These are phyloP conservation scores for Arxiozyma slooffiae DNA, from an alignment of 1,139 yeast species.

Conservation along the genomic window DNA sequence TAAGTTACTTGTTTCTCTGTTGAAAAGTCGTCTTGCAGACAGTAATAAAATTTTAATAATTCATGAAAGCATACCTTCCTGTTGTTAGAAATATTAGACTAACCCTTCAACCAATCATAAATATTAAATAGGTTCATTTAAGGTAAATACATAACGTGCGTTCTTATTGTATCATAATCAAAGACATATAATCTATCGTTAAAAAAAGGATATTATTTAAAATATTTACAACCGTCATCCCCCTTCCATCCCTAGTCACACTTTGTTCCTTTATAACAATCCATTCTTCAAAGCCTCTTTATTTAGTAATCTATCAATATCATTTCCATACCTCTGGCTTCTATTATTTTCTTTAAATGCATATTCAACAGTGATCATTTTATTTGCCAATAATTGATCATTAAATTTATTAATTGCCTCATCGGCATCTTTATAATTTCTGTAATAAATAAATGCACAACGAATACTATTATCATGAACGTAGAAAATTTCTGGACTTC, in stretches of 20 bases:
- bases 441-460: slow-evolving; percentile 54
- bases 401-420: slow-evolving; percentile 61
- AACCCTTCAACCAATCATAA: neutral
- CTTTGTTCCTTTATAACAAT: slow-evolving; percentile 7
- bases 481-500: slow-evolving; percentile 45
- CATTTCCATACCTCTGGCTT: slow-evolving; percentile 64
- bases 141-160: no score
- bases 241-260: neutral
- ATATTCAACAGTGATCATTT: slow-evolving; percentile 51
- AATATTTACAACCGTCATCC: neutral
- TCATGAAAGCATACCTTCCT: neutral
- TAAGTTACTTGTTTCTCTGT: neutral
- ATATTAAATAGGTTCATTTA: neutral
- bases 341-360: slow-evolving; percentile 59
- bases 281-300: slow-evolving; percentile 46
- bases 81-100: neutral
- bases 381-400: slow-evolving; percentile 61
- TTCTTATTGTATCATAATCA: neutral
- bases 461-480: slow-evolving; percentile 46
- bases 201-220: no score
- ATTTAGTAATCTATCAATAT: slow-evolving; percentile 64
- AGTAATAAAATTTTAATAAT: no score
- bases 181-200: no score
- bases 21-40: neutral
- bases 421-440: slow-evolving; percentile 62